These are phyloP conservation scores for Saxophila tyrrhenica DNA, from an alignment of 495 filamentous ascomycete species.

Conservation along the genomic window DNA sequence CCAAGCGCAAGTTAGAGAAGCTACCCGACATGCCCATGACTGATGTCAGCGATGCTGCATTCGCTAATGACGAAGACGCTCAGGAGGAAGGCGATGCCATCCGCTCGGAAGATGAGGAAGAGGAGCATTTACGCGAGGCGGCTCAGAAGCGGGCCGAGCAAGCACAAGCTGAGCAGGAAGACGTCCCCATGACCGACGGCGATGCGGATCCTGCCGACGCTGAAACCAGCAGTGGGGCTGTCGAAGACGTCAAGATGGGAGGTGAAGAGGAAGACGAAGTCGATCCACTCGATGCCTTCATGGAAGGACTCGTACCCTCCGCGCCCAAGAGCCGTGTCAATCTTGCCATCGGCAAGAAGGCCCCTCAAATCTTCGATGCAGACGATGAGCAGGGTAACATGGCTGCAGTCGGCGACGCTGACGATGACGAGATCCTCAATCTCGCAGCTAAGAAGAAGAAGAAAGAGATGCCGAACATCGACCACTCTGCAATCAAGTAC, in stretches of 20 bases:
- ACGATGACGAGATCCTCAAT: slow-evolving; percentile 66
- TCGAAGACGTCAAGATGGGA: slow-evolving; percentile 38
- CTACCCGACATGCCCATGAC: slow-evolving; percentile 18
- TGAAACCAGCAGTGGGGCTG: slow-evolving; percentile 3
- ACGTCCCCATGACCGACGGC: slow-evolving; percentile 33
- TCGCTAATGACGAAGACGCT: slow-evolving; percentile 48
- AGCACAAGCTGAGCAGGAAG: slow-evolving; percentile 27
- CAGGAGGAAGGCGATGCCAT: slow-evolving; percentile 64
- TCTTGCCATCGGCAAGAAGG: slow-evolving; percentile 27
- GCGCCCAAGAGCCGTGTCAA: slow-evolving; percentile 11
- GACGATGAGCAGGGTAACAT: slow-evolving; percentile 72
- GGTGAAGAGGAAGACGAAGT: slow-evolving; percentile 49
- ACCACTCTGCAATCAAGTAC: slow-evolving; percentile 77
- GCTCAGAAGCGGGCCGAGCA: slow-evolving; percentile 61
- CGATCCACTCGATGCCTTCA: slow-evolving; percentile 93
- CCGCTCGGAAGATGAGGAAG: slow-evolving; percentile 75
- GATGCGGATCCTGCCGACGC: slow-evolving; percentile 18
- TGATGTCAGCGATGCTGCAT: slow-evolving; percentile 45
- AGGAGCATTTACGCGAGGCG: slow-evolving; percentile 70
- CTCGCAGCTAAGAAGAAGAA: slow-evolving; percentile 90
- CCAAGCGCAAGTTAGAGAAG: slow-evolving; percentile 23
- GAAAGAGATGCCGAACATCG: slow-evolving; percentile 78
- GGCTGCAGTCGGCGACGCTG: slow-evolving; percentile 59
- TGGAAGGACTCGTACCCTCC: slow-evolving; percentile 57
- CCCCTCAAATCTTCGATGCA: slow-evolving; percentile 69